Base-by-base conservation (phyloP, 257 asterid genomes). In the Euphrasia confusa region DNA sequence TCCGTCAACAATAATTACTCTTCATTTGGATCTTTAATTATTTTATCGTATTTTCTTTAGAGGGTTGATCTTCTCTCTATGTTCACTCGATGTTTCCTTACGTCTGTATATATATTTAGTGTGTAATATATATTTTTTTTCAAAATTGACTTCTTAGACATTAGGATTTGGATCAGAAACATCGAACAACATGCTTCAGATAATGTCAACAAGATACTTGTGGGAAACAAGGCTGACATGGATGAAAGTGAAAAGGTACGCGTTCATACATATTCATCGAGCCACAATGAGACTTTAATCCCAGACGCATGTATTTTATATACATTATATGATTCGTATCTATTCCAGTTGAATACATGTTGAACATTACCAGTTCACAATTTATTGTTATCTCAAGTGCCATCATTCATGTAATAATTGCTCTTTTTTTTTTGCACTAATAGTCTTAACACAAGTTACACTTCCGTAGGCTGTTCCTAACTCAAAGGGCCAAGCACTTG, bases 401-500 rank as follows among this genome's bases (percentile, higher is more conserved):
- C 37, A 5, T 32, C 7, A 0, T 32, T 32, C 37, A 4, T 32
- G 37, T 32, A 32, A 32, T 32, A 0, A 44, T 44, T 7, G 50
- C 14, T 44, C 10, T n/a, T n/a, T n/a, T n/a, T n/a, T n/a, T 44
- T 44, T 9, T 48, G 21, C 54, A 48, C 54, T 48, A 2, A n/a
- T 48, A 48, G 54, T 4, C 1, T 48, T n/a, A 48, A 48, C 54
- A 48, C 54, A 0, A 48, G 3, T 12, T 48, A 4, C 12, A 14
- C 54, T 48, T 48, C 12, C 54, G 24, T 60, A 62, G 67, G 67
- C 57, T 12, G 67, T 62, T 12, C 67, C 67, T 26, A 62, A 44
- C 26, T 62, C 67, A n/a, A 54, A 54, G 13, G 66, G 66, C 9
- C 65, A 60, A 42, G 65, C 65, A 11, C 65, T 60, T 13, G 66